Base-by-base conservation (phyloP, 2,329 filamentous ascomycete genomes). In the Colletotrichum gloeosporioides region DNA sequence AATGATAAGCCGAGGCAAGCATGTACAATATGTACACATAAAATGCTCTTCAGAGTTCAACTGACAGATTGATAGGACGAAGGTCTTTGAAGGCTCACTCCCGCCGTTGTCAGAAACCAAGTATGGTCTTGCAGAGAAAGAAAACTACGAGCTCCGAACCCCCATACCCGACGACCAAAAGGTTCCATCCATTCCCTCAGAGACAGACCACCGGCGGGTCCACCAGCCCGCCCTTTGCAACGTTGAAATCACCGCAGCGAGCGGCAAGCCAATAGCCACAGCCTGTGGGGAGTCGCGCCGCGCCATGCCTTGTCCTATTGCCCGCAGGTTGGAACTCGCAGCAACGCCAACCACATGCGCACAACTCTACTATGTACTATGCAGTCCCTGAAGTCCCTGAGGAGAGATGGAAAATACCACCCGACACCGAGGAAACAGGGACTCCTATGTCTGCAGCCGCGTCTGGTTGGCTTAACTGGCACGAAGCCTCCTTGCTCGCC, bases 231-330 rank as follows among this genome's bases (percentile, higher is more conserved):
- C 39, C 61, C 59, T 62, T 65, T 76, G 73, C 73, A 69, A 73
- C 57, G 36, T 73, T 57, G 59, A 73, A 76, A 73, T 76, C 73
- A 73, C 73, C 70, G 73, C 62, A 64, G 57, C 73, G 57, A 27
- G 27, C 68, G 29, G 29, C 68, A 68, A 59, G 22, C 73, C 73
- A 68, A 53, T 64, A 15, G 34, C 62, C 29, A 59, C 15, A 25
- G n/a, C 55, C 59, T 36, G 64, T 73, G 64, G 36, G 63, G 73
- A 75, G 55, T 67, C 25, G 62, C 34, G 62, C 31, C 62, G 69
- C 36, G 49, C 64, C 64, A 53, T 69, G 44, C 44, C 44, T 29
- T 34, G 36, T 49, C 34, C 29, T 15, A 68, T 55, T n/a, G 27
- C 53, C 64, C 63, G 64, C 34, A 69, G 44, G 57, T 31, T 31